phyloP scores from a whole-genome alignment of 352 stramenopile genomes.

The Phytophthora sp. region DNA sequence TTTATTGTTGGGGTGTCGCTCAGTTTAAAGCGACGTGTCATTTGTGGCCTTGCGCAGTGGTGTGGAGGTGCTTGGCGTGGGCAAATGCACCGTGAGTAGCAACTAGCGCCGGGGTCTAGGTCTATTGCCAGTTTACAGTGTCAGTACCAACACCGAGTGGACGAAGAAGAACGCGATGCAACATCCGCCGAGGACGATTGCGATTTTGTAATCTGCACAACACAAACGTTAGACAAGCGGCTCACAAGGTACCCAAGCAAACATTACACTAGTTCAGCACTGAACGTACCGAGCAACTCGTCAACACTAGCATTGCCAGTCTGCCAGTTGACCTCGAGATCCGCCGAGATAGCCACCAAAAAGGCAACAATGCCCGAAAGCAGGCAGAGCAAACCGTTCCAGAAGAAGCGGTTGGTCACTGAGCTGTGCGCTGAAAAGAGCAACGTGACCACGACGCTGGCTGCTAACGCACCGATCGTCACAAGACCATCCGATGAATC shows the following conservation, averaged over 20 bases:
- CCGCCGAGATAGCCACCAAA: constrained; percentile 64
- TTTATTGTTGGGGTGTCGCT: constrained; percentile 15
- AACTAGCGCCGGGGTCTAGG: too few relatives aligned
- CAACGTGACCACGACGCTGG: constrained; percentile 49
- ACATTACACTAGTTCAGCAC: neutral
- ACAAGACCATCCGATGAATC: constrained; percentile 60
- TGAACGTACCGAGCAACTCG: constrained; percentile 69
- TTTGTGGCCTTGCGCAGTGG: too few relatives aligned
- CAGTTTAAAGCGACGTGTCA: too few relatives aligned
- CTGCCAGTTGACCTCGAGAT: constrained; percentile 67
- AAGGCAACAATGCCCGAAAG: constrained; percentile 59
- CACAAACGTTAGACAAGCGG: too few relatives aligned
- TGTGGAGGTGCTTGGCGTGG: neutral
- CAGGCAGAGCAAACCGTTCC: constrained; percentile 70
- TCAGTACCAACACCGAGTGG: constrained; percentile 65
- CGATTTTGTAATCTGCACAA: constrained; percentile 84
- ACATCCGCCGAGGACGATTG: constrained; percentile 63
- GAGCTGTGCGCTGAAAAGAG: constrained; percentile 39
- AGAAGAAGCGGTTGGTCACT: constrained; percentile 67
- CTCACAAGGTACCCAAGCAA: neutral
- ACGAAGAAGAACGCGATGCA: constrained; percentile 70
- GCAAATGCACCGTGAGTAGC: neutral
- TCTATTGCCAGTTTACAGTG: constrained; percentile 43
- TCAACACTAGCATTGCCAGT: constrained; percentile 61
- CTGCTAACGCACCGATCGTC: constrained; percentile 42